Conservation (phyloP, 495 filamentous ascomycete species). For the Talaromyces liani region DNA sequence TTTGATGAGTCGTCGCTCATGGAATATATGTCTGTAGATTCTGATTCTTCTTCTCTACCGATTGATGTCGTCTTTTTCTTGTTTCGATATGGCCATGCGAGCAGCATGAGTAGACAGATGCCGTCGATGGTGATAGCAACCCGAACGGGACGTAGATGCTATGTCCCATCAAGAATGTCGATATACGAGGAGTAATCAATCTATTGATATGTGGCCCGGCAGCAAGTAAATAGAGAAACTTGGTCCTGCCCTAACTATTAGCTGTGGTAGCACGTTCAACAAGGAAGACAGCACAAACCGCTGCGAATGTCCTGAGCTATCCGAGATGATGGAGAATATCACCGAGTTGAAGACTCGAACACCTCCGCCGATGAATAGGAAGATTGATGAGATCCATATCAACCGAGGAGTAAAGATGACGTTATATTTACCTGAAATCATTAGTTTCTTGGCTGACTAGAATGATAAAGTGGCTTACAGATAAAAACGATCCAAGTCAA, state of each 20-base stretch:
- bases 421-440: background rate
- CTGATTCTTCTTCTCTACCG: background rate
- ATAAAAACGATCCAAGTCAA: background rate
- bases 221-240: background rate
- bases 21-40: background rate
- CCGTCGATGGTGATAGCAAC: background rate
- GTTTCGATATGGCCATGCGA: background rate
- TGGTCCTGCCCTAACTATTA: background rate
- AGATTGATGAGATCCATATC: slow-evolving; percentile 15
- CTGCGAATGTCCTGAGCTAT: background rate
- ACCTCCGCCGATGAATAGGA: slow-evolving; percentile 17
- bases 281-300: background rate
- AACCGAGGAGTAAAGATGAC: background rate
- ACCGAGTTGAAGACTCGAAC: slow-evolving; percentile 15
- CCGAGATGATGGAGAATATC: slow-evolving; percentile 12
- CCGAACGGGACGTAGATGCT: background rate
- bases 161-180: background rate
- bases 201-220: background rate
- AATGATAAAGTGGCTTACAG: background rate
- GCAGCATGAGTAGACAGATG: background rate
- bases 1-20: background rate
- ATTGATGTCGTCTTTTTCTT: background rate
- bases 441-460: background rate
- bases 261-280: background rate
- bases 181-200: background rate